Conservation (phyloP, 2,329 filamentous ascomycete genomes). For the Fusarium humuli region DNA sequence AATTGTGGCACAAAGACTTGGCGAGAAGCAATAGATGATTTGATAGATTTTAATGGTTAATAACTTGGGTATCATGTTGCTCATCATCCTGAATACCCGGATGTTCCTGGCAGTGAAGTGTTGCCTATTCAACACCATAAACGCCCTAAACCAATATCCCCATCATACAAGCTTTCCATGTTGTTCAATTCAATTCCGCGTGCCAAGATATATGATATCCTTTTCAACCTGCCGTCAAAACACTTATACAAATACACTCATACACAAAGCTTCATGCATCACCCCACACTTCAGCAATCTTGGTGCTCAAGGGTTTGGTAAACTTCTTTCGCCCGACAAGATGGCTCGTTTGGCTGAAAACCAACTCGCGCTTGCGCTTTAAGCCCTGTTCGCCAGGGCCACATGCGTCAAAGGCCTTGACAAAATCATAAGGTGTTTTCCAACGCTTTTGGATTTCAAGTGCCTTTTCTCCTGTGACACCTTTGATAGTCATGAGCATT, state of each 20-base stretch:
- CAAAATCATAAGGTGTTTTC: constrained; percentile 77
- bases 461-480: constrained; percentile 81
- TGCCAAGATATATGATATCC: background rate
- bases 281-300: constrained; percentile 79
- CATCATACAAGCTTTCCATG: background rate
- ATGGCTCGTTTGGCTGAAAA: constrained; percentile 66
- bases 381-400: constrained; percentile 60
- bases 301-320: constrained; percentile 71
- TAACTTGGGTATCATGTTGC: constrained; percentile 41
- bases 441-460: constrained; percentile 83
- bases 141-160: background rate
- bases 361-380: constrained; percentile 70
- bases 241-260: background rate
- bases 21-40: constrained; percentile 41
- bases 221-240: background rate
- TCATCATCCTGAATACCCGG: constrained; percentile 7
- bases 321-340: constrained; percentile 77
- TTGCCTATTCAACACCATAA: background rate
- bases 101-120: background rate
- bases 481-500: constrained; percentile 85
- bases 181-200: background rate
- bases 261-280: constrained; percentile 52
- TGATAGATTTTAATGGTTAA: constrained; percentile 22
- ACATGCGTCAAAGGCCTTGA: constrained; percentile 74
- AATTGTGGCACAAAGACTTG: constrained; percentile 75